Percentiles rank a stretch among this genome's conserved stretches.
Evolutionary conservation across 108 stramenopile species (phyloP).

Genomic region (Nannochloropsis oceanica): DNA sequence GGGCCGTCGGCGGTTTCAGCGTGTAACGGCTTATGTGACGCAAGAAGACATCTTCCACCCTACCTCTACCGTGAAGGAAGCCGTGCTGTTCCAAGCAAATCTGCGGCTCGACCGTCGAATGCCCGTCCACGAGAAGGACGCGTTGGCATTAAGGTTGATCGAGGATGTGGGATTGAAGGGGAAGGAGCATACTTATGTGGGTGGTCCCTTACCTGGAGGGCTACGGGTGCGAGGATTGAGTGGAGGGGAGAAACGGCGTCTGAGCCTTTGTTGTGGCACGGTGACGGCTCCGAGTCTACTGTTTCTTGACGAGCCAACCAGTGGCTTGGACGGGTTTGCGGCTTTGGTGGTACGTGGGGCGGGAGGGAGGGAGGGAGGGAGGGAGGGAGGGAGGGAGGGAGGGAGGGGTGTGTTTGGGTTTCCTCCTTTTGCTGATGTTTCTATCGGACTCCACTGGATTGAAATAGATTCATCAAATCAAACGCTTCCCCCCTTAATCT

Average conservation of each 20-base stretch:
- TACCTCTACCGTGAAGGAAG: slow-evolving; percentile 56
- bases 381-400: too few relatives aligned
- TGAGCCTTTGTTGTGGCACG: slow-evolving; percentile 57
- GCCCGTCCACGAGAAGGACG: slow-evolving; percentile 24
- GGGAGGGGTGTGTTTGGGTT: too few relatives aligned
- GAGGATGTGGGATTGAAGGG: slow-evolving; percentile 41
- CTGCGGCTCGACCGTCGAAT: slow-evolving; percentile 39
- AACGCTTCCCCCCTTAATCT: not conserved
- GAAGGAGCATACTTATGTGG: slow-evolving; percentile 42
- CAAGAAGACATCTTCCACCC: slow-evolving; percentile 56
- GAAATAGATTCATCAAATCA: too few relatives aligned
- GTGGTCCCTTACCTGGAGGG: not conserved
- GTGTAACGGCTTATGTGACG: slow-evolving; percentile 57
- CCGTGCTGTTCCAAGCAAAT: slow-evolving; percentile 52
- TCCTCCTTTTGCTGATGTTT: too few relatives aligned
- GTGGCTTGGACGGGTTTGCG: slow-evolving; percentile 52
- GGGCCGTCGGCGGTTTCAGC: slow-evolving; percentile 42
- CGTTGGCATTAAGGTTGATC: slow-evolving; percentile 47
- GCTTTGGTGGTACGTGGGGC: slow-evolving; percentile 44
- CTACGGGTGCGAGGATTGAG: slow-evolving; percentile 7
- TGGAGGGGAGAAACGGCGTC: slow-evolving; percentile 66
- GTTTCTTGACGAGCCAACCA: slow-evolving; percentile 63
- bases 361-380: too few relatives aligned
- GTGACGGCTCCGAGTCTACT: slow-evolving; percentile 51
- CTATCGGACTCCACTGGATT: too few relatives aligned